Percentiles rank a stretch among this genome's conserved stretches.
Conservation (phyloP, 208 protist species). For the Crithidia fasciculata region DNA sequence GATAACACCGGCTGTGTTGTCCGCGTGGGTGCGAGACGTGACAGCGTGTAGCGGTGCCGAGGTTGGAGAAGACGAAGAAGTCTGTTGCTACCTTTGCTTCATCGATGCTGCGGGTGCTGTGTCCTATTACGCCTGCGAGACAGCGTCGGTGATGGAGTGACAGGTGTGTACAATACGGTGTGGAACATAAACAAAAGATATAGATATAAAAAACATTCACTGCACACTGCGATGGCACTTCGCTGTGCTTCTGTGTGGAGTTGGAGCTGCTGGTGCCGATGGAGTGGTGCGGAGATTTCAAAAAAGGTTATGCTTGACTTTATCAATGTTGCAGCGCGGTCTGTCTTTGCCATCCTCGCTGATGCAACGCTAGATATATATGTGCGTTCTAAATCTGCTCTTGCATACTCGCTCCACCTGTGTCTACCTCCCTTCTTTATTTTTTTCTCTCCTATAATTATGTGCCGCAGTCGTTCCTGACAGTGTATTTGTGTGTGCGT, state of each 20-base stretch:
- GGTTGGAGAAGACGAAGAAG: background rate
- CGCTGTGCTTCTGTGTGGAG: no score
- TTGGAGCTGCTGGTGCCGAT: no score
- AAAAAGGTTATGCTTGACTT: no score
- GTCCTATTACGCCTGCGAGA: conserved; percentile 61
- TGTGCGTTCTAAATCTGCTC: no score
- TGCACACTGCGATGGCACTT: no score
- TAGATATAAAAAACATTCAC: no score
- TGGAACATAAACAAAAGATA: background rate
- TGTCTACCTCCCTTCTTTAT: background rate
- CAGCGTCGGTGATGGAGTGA: background rate
- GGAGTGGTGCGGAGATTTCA: no score
- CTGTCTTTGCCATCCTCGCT: no score
- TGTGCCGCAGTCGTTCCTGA: background rate
- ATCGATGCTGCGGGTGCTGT: conserved; percentile 57
- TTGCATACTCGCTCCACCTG: background rate
- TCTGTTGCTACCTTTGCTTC: conserved; percentile 51
- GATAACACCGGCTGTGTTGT: background rate
- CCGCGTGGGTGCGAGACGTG: conserved; percentile 11
- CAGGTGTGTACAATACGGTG: background rate
- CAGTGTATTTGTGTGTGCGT: background rate
- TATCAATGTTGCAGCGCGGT: no score
- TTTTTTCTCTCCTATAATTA: background rate
- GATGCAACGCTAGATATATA: no score
- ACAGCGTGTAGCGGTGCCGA: background rate